phyloP scores from a whole-genome alignment of 2,329 filamentous ascomycete species.

The Lasiodiplodia citricola region DNA sequence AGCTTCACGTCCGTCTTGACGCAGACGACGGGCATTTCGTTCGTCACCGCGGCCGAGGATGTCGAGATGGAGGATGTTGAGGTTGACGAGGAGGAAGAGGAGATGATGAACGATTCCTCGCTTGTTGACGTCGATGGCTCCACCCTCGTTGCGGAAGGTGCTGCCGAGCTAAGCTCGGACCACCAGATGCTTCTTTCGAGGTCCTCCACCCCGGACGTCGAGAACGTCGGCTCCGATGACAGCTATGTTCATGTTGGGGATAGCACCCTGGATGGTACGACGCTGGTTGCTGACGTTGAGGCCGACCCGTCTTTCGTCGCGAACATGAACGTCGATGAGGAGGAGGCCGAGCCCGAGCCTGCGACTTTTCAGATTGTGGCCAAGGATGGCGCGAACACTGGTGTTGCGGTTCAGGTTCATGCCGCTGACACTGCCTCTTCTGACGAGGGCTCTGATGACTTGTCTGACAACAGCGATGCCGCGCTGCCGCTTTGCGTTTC shows the following conservation, averaged over 20 bases:
- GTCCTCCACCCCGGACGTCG: neutral
- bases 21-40: neutral
- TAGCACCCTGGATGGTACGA: neutral
- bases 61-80: neutral
- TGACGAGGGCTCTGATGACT: neutral
- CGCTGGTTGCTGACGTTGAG: neutral
- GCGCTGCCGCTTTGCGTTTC: too few species aligned
- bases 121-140: neutral
- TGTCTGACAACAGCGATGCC: too few species aligned
- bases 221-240: too few species aligned
- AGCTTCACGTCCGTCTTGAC: conserved; percentile 6
- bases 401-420: neutral
- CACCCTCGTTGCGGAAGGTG: neutral
- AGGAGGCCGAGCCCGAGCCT: neutral
- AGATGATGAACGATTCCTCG: neutral
- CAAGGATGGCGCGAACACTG: neutral
- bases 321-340: neutral
- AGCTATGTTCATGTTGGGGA: neutral
- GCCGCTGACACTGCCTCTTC: neutral
- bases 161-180: neutral
- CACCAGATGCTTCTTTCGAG: too few species aligned
- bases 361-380: neutral
- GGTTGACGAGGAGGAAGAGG: neutral
- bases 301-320: neutral
- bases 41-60: neutral